These are phyloP conservation scores for Isabelozyma rhagii DNA, from an alignment of 805 yeast genomes.

Conservation along the genomic window DNA sequence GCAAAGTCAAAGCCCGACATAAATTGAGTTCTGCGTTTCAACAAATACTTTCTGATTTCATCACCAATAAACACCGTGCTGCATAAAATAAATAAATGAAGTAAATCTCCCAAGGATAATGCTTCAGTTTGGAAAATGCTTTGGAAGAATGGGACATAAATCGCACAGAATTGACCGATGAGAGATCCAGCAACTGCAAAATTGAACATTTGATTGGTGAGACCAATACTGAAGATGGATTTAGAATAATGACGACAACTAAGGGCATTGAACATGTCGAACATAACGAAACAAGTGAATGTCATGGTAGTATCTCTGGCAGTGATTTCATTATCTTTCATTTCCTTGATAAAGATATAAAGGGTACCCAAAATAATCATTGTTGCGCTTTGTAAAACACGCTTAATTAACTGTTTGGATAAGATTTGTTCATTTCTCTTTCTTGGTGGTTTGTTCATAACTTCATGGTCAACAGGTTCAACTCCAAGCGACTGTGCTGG, in stretches of 20 bases:
- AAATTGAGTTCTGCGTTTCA: constrained; percentile 17
- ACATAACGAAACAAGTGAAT: constrained; percentile 92
- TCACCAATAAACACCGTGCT: constrained; percentile 85
- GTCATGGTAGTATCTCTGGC: constrained; percentile 99
- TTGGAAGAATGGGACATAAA: constrained; percentile 92
- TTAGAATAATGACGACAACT: constrained; percentile 87
- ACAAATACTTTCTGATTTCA: constrained; percentile 64
- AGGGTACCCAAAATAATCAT: constrained; percentile 84
- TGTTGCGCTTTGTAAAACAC: constrained; percentile 73
- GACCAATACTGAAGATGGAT: constrained; percentile 78
- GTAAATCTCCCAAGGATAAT: constrained; percentile 63
- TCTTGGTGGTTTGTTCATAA: constrained; percentile 96
- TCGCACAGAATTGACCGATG: constrained; percentile 88
- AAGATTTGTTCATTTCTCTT: constrained; percentile 80
- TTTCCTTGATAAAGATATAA: constrained; percentile 80
- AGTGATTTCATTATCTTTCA: constrained; percentile 79
- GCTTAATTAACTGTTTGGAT: constrained; percentile 61
- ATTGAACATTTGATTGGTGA: constrained; percentile 86
- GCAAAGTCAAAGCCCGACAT: background rate
- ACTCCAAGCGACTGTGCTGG: constrained; percentile 98
- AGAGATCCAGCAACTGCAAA: constrained; percentile 86
- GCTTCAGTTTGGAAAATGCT: constrained; percentile 93
- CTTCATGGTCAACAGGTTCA: constrained; percentile 94
- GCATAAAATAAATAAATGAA: constrained; percentile 59
- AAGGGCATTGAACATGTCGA: constrained; percentile 95